phyloP scores from a whole-genome alignment of 805 yeast genomes.

The Candida ponderosae region DNA sequence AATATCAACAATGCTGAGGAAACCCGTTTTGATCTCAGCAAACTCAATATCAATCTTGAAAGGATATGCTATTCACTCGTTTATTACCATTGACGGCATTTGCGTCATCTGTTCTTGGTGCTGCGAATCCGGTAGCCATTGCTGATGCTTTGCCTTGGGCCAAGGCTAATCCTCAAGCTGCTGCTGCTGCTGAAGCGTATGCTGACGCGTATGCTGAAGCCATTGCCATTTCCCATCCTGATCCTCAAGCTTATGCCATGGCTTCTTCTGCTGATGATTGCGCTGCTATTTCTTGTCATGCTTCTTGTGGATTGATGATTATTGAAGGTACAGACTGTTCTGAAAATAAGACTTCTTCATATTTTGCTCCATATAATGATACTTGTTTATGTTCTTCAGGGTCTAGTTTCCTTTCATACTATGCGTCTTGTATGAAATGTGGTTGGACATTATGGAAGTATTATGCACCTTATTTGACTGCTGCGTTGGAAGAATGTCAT shows the following conservation, averaged over 20 bases:
- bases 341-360: conserved; percentile 9
- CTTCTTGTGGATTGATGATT: conserved; percentile 22
- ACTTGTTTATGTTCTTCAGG: conserved; percentile 10
- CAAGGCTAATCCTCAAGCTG: not conserved
- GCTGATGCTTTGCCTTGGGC: not conserved
- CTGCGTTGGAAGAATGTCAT: conserved; percentile 17
- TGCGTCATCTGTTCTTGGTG: not conserved
- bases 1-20: too few species aligned
- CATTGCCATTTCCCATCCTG: conserved; percentile 2
- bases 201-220: conserved; percentile 3
- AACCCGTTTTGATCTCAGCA: too few species aligned
- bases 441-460: conserved; percentile 26
- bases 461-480: conserved; percentile 16
- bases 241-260: conserved; percentile 13
- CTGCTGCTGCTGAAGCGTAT: conserved; percentile 1
- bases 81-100: too few species aligned
- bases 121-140: not conserved
- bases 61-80: too few species aligned
- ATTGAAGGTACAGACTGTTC: conserved; percentile 21
- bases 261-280: conserved; percentile 10
- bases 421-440: conserved; percentile 21
- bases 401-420: conserved; percentile 5
- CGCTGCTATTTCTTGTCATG: conserved; percentile 21
- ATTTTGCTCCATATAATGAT: conserved; percentile 3
- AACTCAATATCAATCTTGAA: too few species aligned